Evolutionary conservation across 2,329 filamentous ascomycete genomes (phyloP).

Genomic region (Phialemonium atrogriseum): DNA sequence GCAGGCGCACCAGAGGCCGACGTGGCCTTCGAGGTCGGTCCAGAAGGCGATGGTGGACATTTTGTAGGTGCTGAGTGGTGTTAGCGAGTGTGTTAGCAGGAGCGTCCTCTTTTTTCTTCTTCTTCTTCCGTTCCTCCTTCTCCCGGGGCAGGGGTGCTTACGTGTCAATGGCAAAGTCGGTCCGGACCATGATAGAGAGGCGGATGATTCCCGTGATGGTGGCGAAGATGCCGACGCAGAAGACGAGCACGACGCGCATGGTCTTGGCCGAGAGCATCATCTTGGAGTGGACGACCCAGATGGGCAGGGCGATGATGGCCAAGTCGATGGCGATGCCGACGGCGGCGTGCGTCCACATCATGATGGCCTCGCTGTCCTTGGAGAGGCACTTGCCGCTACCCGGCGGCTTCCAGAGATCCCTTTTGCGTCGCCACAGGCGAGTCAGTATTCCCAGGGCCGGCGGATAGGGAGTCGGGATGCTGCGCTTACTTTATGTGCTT

Average conservation of each 20-base stretch:
- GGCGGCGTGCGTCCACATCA: conserved; percentile 25
- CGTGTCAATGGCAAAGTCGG: conserved; percentile 21
- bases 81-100: too few species aligned
- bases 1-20: conserved; percentile 33
- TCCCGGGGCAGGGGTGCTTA: conserved; percentile 16
- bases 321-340: conserved; percentile 25
- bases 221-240: conserved; percentile 27
- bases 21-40: conserved; percentile 32
- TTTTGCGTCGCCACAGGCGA: too few species aligned
- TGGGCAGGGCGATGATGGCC: conserved; percentile 23
- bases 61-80: conserved; percentile 23
- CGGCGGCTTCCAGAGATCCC: too few species aligned
- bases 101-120: too few species aligned
- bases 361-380: conserved; percentile 14
- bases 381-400: conserved; percentile 15
- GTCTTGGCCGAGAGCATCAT: conserved; percentile 24
- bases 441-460: too few species aligned
- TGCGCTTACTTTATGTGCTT: too few species aligned
- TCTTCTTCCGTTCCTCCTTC: too few species aligned
- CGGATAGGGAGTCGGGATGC: too few species aligned
- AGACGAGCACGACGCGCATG: conserved; percentile 25
- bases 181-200: conserved; percentile 23
- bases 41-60: conserved; percentile 27
- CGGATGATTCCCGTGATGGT: conserved; percentile 28
- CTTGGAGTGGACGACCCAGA: conserved; percentile 27